Percentiles rank a stretch among this genome's conserved stretches.
Conservation (phyloP, 2,329 filamentous ascomycete species). For the Sporothrix globosa region DNA sequence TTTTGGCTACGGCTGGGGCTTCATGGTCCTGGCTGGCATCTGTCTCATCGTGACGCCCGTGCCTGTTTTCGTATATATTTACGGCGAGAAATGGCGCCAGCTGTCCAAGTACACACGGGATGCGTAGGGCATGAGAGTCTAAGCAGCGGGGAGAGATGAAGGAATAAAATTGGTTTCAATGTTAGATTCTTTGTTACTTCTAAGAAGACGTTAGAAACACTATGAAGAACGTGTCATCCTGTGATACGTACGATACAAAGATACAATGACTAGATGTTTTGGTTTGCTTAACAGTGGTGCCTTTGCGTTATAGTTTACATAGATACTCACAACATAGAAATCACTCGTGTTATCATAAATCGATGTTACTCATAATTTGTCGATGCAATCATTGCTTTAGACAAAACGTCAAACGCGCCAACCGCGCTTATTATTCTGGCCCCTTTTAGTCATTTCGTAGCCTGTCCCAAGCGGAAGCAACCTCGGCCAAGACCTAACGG, state of each 20-base stretch:
- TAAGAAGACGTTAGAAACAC: background rate
- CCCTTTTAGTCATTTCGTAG: background rate
- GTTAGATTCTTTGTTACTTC: background rate
- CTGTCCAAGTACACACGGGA: constrained; percentile 54
- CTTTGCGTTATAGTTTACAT: background rate
- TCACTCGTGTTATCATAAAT: background rate
- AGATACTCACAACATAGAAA: background rate
- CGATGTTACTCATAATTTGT: background rate
- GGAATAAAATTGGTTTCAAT: background rate
- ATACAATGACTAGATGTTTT: background rate
- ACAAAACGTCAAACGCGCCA: background rate
- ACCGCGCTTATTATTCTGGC: background rate
- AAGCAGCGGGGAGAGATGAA: no score
- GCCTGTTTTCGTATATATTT: constrained; percentile 54
- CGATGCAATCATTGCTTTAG: no score
- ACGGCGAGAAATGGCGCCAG: constrained; percentile 57
- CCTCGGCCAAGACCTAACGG: background rate
- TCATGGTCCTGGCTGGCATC: constrained; percentile 50
- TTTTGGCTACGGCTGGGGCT: constrained; percentile 58
- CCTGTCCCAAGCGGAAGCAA: background rate
- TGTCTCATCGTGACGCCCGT: constrained; percentile 54
- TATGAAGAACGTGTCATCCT: constrained; percentile 38
- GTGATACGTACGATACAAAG: constrained; percentile 38
- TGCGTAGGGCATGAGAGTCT: background rate
- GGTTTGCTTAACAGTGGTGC: background rate